Conservation (phyloP, 2,329 filamentous ascomycete genomes). For the Beauveria scarabaeidicola region DNA sequence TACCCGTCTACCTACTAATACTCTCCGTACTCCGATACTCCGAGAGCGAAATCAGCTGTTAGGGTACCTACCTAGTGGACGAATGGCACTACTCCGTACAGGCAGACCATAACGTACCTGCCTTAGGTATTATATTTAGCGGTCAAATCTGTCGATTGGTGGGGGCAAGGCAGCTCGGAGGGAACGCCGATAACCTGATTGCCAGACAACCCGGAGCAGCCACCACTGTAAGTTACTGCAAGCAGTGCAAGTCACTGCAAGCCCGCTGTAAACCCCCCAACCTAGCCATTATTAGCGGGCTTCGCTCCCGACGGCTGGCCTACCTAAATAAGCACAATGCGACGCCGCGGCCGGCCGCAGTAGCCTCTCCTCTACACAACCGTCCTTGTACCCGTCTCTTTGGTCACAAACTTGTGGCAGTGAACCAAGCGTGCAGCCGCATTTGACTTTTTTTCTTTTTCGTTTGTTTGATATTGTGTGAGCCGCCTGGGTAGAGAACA, state of each 20-base stretch:
- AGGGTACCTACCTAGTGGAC: too few species aligned
- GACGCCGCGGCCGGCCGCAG: neutral
- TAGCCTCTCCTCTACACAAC: neutral
- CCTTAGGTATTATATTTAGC: neutral
- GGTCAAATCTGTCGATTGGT: neutral
- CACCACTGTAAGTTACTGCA: neutral
- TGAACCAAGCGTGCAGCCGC: neutral
- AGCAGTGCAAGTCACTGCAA: neutral
- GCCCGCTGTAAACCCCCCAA: neutral
- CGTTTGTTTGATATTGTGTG: neutral
- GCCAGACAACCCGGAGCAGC: neutral
- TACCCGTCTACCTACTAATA: neutral
- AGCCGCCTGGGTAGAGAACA: neutral
- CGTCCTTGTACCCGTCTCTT: neutral
- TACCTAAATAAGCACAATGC: too few species aligned
- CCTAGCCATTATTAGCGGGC: neutral
- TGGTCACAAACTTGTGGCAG: neutral
- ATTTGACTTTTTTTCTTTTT: neutral
- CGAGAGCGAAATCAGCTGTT: neutral
- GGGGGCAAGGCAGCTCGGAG: neutral
- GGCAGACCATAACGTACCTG: too few species aligned
- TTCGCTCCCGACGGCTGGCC: neutral
- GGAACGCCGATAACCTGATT: constrained; percentile 3
- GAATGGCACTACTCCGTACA: too few species aligned
- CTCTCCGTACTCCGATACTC: constrained; percentile 1